A percentile compares a stretch with the other conserved stretches of the same genome.
Evolutionary conservation across 2,329 filamentous ascomycete species (phyloP).

Genomic region (Penicillium aurantiogriseum): DNA sequence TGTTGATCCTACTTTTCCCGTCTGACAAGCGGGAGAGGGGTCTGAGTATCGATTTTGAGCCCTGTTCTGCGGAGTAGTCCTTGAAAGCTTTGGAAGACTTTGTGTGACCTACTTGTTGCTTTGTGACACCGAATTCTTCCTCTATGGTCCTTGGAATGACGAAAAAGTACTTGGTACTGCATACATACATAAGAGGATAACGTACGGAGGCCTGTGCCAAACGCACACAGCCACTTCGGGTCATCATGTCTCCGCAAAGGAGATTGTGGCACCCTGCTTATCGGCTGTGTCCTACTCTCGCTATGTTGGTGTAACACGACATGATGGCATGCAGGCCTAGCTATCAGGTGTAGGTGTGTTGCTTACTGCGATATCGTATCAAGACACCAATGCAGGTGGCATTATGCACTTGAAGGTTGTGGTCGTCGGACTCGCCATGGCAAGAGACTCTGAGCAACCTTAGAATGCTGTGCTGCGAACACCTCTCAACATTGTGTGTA

Average conservation of each 20-base stretch:
- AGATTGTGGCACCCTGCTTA: conserved; percentile 1
- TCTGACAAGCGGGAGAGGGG: background rate
- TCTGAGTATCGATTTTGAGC: background rate
- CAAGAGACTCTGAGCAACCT: background rate
- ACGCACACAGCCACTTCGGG: background rate
- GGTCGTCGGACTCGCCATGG: background rate
- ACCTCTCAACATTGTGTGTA: background rate
- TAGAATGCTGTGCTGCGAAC: background rate
- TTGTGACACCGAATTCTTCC: background rate
- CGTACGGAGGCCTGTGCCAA: background rate
- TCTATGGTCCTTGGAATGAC: background rate
- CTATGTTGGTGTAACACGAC: background rate
- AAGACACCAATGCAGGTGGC: background rate
- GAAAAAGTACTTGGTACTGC: background rate
- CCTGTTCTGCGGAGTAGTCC: background rate
- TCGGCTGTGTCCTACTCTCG: background rate
- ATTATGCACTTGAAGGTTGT: background rate
- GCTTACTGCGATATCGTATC: background rate
- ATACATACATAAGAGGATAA: background rate
- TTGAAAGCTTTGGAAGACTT: background rate
- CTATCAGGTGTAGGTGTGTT: background rate
- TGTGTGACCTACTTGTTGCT: background rate
- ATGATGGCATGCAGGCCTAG: background rate
- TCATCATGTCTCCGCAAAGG: background rate
- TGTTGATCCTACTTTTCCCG: background rate